Evolutionary conservation across 352 stramenopile genomes (phyloP).

Genomic region (Blastocystis sp.): DNA sequence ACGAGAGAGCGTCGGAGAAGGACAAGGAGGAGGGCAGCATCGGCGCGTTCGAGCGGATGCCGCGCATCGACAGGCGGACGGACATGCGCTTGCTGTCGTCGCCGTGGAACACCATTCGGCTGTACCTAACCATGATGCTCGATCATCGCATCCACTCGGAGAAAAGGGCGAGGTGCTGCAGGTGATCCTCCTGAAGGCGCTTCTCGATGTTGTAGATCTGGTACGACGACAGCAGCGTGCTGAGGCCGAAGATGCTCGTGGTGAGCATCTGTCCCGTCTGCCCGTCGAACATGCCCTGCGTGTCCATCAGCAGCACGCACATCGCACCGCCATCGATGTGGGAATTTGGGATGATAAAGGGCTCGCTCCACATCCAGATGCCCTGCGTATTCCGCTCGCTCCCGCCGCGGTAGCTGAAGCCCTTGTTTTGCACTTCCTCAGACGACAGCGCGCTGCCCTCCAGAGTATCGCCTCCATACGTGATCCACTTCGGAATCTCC

Average conservation of each 20-base stretch:
- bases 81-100: conserved; percentile 60
- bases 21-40: conserved; percentile 40
- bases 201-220: conserved; percentile 99
- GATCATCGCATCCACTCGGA: conserved; percentile 81
- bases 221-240: conserved; percentile 87
- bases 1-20: conserved; percentile 42
- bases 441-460: conserved; percentile 72
- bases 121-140: conserved; percentile 1
- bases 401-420: conserved; percentile 92
- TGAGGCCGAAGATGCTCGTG: conserved; percentile 95
- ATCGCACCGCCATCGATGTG: conserved; percentile 79
- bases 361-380: conserved; percentile 98
- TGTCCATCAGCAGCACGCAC: conserved; percentile 95
- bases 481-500: conserved; percentile 58
- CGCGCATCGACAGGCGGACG: conserved; percentile 25
- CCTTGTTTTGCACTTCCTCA: conserved; percentile 73
- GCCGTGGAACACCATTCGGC: conserved; percentile 30
- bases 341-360: conserved; percentile 81
- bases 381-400: conserved; percentile 93
- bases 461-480: conserved; percentile 51
- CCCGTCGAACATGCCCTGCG: conserved; percentile 98
- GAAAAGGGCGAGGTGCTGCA: conserved; percentile 98
- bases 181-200: conserved; percentile 95
- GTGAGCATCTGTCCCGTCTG: conserved; percentile 96
- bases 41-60: conserved; percentile 22